Evolutionary conservation across 768 basidiomycete species (phyloP), one percentile per base, ranked within the genome.

Genomic region (Cyclocybe cylindracea): DNA sequence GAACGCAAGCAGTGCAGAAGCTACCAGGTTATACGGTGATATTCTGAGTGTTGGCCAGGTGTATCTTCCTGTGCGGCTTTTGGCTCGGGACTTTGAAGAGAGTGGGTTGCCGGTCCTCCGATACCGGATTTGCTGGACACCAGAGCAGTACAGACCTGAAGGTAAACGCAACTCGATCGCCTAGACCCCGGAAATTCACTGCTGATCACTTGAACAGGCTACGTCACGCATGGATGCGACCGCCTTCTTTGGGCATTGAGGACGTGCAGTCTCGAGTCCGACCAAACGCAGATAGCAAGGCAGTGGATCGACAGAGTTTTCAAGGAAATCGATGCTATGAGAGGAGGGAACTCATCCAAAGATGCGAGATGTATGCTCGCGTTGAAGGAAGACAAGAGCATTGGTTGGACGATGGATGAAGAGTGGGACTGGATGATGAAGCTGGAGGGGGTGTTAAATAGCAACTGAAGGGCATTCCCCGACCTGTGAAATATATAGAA

Each of bases 191-290:
- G 32, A 39, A 16, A 33, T 35, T 16, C 1, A 2, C 16, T 9
- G 16, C 19, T 42, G 19, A 48, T 18, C 38, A 8, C 14, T 37
- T 7, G 9, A 40, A 13, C 46, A 89, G 86, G 85, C 1, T 82
- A 83, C 48, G 84, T 90, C 5, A 89, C 87, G 0, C 89, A 91
- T 58, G 86, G 71, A 5, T 79, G 80, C 7, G 90, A 91, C 58
- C 73, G 84, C 5, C 53, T 70, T 24, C 46, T 90, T 11, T 91
- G 87, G 83, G 76, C 84, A 1, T 69, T 89, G 11, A 75, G 83
- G 5, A 53, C 75, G 1, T 79, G 84, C 4, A 63, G 59, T n/a
- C 63, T 91, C 50, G 67, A 71, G 3, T 52, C 67, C 0, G 58
- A 75, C 4, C 79, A 90, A 56, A 63, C 72, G 7, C 60, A 64